Percentiles rank a stretch among this genome's conserved stretches.
These are phyloP conservation scores for Gymnopus androsaceus DNA, from an alignment of 1,284 basidiomycete species.

Conservation along the genomic window DNA sequence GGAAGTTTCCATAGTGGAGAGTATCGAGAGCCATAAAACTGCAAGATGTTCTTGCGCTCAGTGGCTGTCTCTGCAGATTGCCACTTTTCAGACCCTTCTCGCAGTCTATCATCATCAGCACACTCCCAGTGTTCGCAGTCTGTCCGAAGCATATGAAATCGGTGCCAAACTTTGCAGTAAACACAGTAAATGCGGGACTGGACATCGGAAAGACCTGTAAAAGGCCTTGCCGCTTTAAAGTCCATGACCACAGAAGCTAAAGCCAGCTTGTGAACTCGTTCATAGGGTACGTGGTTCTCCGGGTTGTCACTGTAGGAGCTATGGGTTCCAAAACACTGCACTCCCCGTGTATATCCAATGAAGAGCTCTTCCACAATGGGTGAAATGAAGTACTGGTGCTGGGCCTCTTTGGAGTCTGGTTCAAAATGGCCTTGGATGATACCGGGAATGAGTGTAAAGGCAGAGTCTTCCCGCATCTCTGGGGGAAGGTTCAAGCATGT, in stretches of 20 bases:
- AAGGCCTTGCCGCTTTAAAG: slow-evolving; percentile 9
- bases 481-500: slow-evolving; percentile 14
- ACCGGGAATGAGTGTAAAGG: slow-evolving; percentile 12
- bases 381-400: not conserved
- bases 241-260: slow-evolving; percentile 1
- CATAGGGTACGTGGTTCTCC: not conserved
- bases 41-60: not conserved
- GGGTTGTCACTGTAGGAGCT: too few species aligned
- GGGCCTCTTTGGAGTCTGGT: not conserved
- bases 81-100: not conserved
- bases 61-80: not conserved
- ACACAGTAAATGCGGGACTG: slow-evolving; percentile 9
- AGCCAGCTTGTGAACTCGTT: not conserved
- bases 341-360: not conserved
- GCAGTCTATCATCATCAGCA: not conserved
- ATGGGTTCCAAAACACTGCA: not conserved
- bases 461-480: slow-evolving; percentile 7
- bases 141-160: not conserved
- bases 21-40: not conserved
- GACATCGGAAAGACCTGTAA: slow-evolving; percentile 7
- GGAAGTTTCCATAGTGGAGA: slow-evolving; percentile 1
- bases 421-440: slow-evolving; percentile 13
- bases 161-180: not conserved
- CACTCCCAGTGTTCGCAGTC: not conserved
- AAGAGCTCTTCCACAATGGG: slow-evolving; percentile 4